These are phyloP conservation scores for Wickerhamia fluorescens DNA, from an alignment of 805 yeast species.

Conservation along the genomic window DNA sequence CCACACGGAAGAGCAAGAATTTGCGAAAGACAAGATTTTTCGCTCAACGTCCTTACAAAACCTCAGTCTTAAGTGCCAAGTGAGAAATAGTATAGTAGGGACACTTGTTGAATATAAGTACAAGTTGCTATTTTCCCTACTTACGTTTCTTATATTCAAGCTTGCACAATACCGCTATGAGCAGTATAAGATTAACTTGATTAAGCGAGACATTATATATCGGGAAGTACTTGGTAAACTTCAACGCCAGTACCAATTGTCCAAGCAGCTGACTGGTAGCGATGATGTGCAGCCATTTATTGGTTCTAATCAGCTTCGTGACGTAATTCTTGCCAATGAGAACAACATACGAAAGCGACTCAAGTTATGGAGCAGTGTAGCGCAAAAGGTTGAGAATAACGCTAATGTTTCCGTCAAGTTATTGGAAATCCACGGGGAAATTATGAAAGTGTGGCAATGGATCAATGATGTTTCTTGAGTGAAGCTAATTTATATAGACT, in stretches of 20 bases:
- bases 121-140: conserved; percentile 8
- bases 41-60: conserved; percentile 67
- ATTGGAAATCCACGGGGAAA: conserved; percentile 78
- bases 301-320: conserved; percentile 69
- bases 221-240: conserved; percentile 45
- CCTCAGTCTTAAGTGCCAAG: conserved; percentile 50
- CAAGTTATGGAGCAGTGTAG: conserved; percentile 54
- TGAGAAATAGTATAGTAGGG: conserved; percentile 44
- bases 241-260: conserved; percentile 16
- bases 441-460: conserved; percentile 88
- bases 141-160: conserved; percentile 15
- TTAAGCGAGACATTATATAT: conserved; percentile 39
- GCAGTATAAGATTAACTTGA: conserved; percentile 29
- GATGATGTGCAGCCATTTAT: conserved; percentile 38
- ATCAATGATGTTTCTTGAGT: conserved; percentile 37
- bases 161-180: conserved; percentile 27
- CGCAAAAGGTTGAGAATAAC: conserved; percentile 52
- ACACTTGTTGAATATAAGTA: conserved; percentile 21
- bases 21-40: conserved; percentile 47
- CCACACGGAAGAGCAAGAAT: conserved; percentile 32
- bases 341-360: conserved; percentile 26
- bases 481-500: no score
- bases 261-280: conserved; percentile 20
- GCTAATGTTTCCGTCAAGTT: conserved; percentile 56
- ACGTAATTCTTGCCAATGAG: conserved; percentile 44